Evolutionary conservation across 208 protist genomes (phyloP).

Genomic region (Naegleria gruberi): DNA sequence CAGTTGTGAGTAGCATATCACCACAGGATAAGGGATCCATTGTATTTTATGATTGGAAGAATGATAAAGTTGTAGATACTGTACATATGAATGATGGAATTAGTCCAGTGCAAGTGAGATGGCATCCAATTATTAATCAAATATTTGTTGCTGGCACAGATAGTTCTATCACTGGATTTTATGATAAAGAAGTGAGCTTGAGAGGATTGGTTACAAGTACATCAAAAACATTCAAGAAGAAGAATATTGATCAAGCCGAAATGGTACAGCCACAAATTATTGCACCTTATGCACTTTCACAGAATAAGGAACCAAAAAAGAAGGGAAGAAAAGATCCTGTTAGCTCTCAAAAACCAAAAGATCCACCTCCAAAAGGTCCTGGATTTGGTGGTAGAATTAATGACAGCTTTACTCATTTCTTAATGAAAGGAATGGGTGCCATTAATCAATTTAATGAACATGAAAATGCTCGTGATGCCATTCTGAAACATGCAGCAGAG

Average conservation of each 20-base stretch:
- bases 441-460: not conserved
- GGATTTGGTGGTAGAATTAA: not conserved
- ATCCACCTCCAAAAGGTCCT: not conserved
- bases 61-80: not conserved
- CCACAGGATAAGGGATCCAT: not conserved
- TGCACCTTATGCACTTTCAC: not conserved
- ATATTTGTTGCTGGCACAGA: not conserved
- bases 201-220: not conserved
- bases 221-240: not conserved
- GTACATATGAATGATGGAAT: not conserved
- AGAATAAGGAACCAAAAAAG: not conserved
- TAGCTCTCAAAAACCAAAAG: not conserved
- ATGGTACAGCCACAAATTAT: not conserved
- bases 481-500: not conserved
- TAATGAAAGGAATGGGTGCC: not conserved
- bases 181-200: not conserved
- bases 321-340: not conserved
- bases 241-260: not conserved
- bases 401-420: constrained; percentile 2
- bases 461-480: constrained; percentile 5
- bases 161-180: not conserved
- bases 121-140: constrained; percentile 18
- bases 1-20: too few relatives aligned
- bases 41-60: not conserved
- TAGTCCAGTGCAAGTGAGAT: not conserved